A percentile compares a stretch with the other conserved stretches of the same genome.
Evolutionary conservation across 345 rosid genomes (phyloP).

Genomic region (Euphorbia lathyris): DNA sequence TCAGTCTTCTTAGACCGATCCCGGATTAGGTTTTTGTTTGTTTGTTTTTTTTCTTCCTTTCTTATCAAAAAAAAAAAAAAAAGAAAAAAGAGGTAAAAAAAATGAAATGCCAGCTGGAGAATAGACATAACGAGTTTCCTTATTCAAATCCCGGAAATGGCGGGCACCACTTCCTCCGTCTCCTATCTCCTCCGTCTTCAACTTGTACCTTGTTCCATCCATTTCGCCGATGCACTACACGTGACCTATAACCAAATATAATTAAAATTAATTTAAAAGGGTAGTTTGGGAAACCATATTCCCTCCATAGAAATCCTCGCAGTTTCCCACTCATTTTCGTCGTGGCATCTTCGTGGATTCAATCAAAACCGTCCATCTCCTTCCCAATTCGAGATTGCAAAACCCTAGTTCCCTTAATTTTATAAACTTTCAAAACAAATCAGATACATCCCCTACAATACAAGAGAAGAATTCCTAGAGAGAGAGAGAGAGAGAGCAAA

Average conservation of each 20-base stretch:
- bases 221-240: slow-evolving; percentile 10
- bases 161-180: slow-evolving; percentile 32
- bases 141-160: slow-evolving; percentile 27
- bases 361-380: slow-evolving; percentile 59
- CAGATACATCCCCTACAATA: not conserved
- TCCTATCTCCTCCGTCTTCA: slow-evolving; percentile 17
- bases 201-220: slow-evolving; percentile 38
- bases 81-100: too few relatives aligned
- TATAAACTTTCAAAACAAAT: slow-evolving; percentile 7
- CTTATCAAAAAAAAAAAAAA: too few relatives aligned
- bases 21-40: too few relatives aligned
- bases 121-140: slow-evolving; percentile 19
- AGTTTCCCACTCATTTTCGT: slow-evolving; percentile 18
- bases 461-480: not conserved
- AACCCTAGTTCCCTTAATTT: slow-evolving; percentile 43
- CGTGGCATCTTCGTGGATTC: slow-evolving; percentile 28
- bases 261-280: slow-evolving; percentile 8
- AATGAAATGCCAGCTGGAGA: slow-evolving; percentile 31
- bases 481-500: not conserved
- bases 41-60: too few relatives aligned
- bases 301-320: slow-evolving; percentile 17
- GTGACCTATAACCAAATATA: not conserved
- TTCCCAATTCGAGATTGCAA: slow-evolving; percentile 22
- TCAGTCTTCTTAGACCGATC: too few relatives aligned
- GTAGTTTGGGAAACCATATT: slow-evolving; percentile 15